These are phyloP conservation scores for Aspergillus baeticus DNA, from an alignment of 495 filamentous ascomycete genomes.

Conservation along the genomic window DNA sequence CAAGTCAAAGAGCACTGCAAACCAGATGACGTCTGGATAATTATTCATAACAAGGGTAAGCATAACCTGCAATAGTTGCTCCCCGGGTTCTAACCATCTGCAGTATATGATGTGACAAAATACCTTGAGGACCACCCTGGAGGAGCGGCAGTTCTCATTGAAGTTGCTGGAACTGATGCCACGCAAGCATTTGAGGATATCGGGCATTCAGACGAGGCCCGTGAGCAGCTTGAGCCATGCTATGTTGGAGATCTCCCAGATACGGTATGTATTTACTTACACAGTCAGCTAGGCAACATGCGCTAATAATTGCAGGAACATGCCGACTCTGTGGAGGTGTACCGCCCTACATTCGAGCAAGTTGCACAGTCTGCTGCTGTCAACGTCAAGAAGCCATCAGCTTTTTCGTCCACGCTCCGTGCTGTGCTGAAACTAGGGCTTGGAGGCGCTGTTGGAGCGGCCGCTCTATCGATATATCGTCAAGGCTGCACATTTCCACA, in stretches of 20 bases:
- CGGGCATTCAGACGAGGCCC: constrained; percentile 53
- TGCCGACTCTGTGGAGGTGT: constrained; percentile 20
- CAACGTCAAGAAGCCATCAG: constrained; percentile 10
- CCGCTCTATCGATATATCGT: constrained; percentile 10
- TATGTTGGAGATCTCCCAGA: constrained; percentile 21
- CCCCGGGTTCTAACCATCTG: constrained; percentile 1
- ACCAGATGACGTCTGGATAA: constrained; percentile 43
- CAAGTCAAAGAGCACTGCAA: constrained; percentile 25
- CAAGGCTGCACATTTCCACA: constrained; percentile 8
- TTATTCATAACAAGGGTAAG: constrained; percentile 47
- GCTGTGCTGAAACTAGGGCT: constrained; percentile 14
- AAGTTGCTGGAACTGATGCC: constrained; percentile 53
- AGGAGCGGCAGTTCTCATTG: constrained; percentile 43
- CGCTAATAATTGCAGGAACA: constrained; percentile 18
- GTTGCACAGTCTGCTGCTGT: constrained; percentile 21
- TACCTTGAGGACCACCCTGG: constrained; percentile 57
- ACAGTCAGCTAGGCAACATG: neutral
- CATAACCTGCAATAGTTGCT: neutral
- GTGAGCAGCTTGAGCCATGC: constrained; percentile 25
- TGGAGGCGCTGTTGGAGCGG: constrained; percentile 7
- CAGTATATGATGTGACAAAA: constrained; percentile 50
- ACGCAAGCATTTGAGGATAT: constrained; percentile 51
- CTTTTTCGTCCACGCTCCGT: neutral
- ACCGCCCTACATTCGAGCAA: constrained; percentile 22
- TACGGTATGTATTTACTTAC: constrained; percentile 6